A percentile compares a stretch with the other conserved stretches of the same genome.
Conservation (phyloP, 768 basidiomycete species). For the Boletus eberwhitei region DNA sequence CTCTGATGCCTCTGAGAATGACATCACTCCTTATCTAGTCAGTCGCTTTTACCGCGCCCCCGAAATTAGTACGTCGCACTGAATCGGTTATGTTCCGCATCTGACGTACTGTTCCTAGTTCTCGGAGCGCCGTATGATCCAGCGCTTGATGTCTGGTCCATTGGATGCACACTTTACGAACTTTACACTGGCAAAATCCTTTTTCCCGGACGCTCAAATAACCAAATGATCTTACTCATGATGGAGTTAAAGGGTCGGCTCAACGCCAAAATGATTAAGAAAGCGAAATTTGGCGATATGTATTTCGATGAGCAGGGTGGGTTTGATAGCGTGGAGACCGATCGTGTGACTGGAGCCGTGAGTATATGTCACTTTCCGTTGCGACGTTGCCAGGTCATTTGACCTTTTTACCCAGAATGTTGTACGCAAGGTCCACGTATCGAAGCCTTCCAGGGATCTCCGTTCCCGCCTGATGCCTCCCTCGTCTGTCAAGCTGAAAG, state of each 20-base stretch:
- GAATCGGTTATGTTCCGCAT: background rate
- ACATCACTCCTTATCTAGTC: slow-evolving; percentile 97
- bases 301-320: slow-evolving; percentile 94
- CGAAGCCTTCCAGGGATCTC: slow-evolving; percentile 80
- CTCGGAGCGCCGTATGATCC: slow-evolving; percentile 94
- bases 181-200: slow-evolving; percentile 96
- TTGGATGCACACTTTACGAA: slow-evolving; percentile 96
- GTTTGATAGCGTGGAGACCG: slow-evolving; percentile 80
- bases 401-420: slow-evolving; percentile 56
- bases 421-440: slow-evolving; percentile 74
- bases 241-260: slow-evolving; percentile 97
- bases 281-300: slow-evolving; percentile 84
- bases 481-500: slow-evolving; percentile 72
- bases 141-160: slow-evolving; percentile 93
- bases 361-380: slow-evolving; percentile 33
- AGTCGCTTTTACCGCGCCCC: slow-evolving; percentile 97
- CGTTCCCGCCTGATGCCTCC: slow-evolving; percentile 80
- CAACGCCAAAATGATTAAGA: slow-evolving; percentile 92
- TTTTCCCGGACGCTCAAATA: slow-evolving; percentile 94
- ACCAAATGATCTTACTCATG: slow-evolving; percentile 96
- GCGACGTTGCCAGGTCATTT: slow-evolving; percentile 13
- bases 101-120: slow-evolving; percentile 47
- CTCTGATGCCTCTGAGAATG: slow-evolving; percentile 90
- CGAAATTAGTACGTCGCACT: slow-evolving; percentile 79
- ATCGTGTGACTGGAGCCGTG: slow-evolving; percentile 80